Percentiles rank a stretch among this genome's conserved stretches.
Evolutionary conservation across 768 basidiomycete genomes (phyloP).

Genomic region (Flagelloscypha sp.): DNA sequence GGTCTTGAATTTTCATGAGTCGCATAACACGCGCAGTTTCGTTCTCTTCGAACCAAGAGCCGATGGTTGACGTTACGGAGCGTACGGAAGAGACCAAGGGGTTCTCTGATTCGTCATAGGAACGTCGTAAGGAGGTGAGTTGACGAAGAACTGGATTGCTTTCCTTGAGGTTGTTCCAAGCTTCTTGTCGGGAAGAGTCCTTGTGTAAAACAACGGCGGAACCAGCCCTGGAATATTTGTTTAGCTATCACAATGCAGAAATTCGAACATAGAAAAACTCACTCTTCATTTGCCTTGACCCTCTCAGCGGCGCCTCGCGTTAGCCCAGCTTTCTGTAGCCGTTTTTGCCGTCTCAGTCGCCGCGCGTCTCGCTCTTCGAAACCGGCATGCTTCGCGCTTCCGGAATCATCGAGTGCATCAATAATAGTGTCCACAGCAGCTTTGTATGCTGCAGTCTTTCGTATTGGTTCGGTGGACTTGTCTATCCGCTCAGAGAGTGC

Average conservation of each 20-base stretch:
- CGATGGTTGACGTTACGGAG: slow-evolving; percentile 75
- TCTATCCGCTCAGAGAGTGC: slow-evolving; percentile 82
- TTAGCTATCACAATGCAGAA: background rate
- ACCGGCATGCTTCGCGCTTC: slow-evolving; percentile 88
- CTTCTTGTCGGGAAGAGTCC: slow-evolving; percentile 68
- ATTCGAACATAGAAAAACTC: slow-evolving; percentile 22
- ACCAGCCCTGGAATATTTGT: slow-evolving; percentile 55
- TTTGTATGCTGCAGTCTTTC: slow-evolving; percentile 94
- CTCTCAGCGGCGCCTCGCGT: slow-evolving; percentile 40
- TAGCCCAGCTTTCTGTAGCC: slow-evolving; percentile 84
- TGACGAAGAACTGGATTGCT: slow-evolving; percentile 68
- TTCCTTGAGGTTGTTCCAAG: slow-evolving; percentile 74
- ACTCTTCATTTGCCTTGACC: slow-evolving; percentile 76
- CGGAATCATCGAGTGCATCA: slow-evolving; percentile 91
- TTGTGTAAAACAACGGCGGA: slow-evolving; percentile 78
- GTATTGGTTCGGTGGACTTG: slow-evolving; percentile 91
- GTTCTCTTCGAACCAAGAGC: slow-evolving; percentile 92
- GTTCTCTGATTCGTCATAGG: slow-evolving; percentile 90
- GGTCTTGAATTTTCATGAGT: slow-evolving; percentile 82
- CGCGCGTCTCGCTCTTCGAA: slow-evolving; percentile 94
- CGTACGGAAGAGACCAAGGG: slow-evolving; percentile 77
- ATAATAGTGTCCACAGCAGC: slow-evolving; percentile 78
- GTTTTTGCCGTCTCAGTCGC: slow-evolving; percentile 65
- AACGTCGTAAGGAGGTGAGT: slow-evolving; percentile 49
- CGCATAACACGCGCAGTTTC: slow-evolving; percentile 95